Base-by-base conservation (phyloP, 1,139 yeast genomes). In the Geotrichum cucujoidarum region DNA sequence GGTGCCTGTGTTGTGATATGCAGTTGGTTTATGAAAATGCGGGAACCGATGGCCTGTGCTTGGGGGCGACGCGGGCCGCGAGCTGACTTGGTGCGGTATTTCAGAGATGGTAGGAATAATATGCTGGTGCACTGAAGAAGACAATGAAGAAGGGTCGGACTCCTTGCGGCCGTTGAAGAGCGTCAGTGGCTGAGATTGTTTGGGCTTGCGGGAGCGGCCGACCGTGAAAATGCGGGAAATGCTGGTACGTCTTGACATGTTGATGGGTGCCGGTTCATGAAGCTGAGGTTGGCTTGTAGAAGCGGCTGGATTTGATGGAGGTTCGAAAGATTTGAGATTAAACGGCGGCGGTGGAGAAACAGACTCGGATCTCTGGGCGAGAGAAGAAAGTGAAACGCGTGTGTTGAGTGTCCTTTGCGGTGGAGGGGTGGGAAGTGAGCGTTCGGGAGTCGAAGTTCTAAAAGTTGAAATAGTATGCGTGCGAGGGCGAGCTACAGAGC, bases 191-290 rank as follows among this genome's bases (percentile, higher is more conserved):
- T 40, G 44, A 1, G 10, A 21, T 13, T 31, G 21, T 13, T 24
- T 40, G 11, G 37, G 18, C 20, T 40, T 40, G 2, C 37, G 36
- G n/a, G 44, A 40, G 13, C 44, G 37, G 11, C 44, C 44, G 8
- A 40, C 44, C n/a, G 32, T 32, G 30, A 40, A 40, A 2, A 40
- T 40, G 14, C 44, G 37, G 10, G 44, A 40, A n/a, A 40, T 40
- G 25, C 44, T 40, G 22, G 31, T 33, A 8, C 44, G 44, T n/a
- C 44, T 29, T 20, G 44, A 16, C 31, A 33, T 22, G 11, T 13
- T n/a, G 24, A 5, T n/a, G 14, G 31, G 16, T 1, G 44, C 30
- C 17, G 24, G n/a, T n/a, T n/a, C n/a, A n/a, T n/a, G n/a, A n/a
- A n/a, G n/a, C n/a, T n/a, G n/a, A n/a, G n/a, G n/a, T n/a, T n/a